Conservation (phyloP, 164 flowering plant genomes). For the Aristolochia californica region DNA sequence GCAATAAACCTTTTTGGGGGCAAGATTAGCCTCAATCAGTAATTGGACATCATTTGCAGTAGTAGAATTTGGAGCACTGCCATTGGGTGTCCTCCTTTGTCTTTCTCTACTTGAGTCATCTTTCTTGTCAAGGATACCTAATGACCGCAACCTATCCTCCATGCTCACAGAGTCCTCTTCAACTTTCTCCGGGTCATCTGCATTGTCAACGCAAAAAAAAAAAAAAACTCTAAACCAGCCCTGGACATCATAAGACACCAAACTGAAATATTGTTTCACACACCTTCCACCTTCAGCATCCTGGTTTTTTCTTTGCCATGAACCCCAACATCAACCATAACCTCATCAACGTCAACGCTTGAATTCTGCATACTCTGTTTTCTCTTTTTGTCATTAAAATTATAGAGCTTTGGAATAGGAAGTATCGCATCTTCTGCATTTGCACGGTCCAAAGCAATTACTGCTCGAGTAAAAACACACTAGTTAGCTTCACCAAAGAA, state of each 20-base stretch:
- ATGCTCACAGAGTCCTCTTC: conserved; percentile 31
- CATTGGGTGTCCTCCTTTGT: conserved; percentile 6
- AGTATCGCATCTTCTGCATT: conserved; percentile 77
- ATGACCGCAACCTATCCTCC: conserved; percentile 61
- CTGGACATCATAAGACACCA: background rate
- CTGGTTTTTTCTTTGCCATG: conserved; percentile 10
- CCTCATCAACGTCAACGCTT: conserved; percentile 13
- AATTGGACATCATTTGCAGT: conserved; percentile 25
- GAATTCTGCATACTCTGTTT: conserved; percentile 10
- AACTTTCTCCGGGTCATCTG: conserved; percentile 21
- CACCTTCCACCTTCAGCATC: conserved; percentile 19
- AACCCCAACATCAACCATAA: conserved; percentile 14
- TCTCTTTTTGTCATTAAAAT: conserved; percentile 27
- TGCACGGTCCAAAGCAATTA: conserved; percentile 78
- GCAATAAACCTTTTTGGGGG: conserved; percentile 56
- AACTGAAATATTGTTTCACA: background rate
- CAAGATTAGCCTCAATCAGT: conserved; percentile 29
- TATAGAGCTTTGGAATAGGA: conserved; percentile 54
- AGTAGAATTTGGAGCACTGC: conserved; percentile 18
- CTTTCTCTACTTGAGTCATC: conserved; percentile 20
- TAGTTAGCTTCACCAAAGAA: conserved; percentile 7
- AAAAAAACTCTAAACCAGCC: background rate
- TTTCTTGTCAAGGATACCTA: conserved; percentile 38
- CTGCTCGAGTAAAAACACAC: conserved; percentile 32
- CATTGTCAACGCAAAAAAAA: conserved; percentile 1